Base-by-base conservation (phyloP, 192 early-diverging fungal species). In the Linnemannia exigua region DNA sequence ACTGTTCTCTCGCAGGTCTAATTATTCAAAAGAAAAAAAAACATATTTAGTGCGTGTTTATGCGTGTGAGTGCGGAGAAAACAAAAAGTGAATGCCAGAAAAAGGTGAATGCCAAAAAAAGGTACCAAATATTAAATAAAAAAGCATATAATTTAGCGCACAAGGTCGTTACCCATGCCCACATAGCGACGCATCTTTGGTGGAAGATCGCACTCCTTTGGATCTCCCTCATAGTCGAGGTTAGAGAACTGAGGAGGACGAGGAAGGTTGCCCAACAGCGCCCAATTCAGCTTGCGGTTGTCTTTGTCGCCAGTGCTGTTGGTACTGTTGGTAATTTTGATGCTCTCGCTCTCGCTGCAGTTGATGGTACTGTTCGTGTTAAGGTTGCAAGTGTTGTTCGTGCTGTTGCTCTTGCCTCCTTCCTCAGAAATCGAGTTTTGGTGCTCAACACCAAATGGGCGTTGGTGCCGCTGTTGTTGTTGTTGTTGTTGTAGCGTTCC, bases 1-100 rank as follows among this genome's bases (percentile, higher is more conserved):
- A 22, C 38, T 46, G 25, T 71, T 15, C 22, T 71, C 38, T 71
- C 70, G 19, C 41, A 71, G 46, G 70, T 71, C 70, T 71, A 31
- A 31, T 25, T 31, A 12, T 8, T 16, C 37, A 37, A 36, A 38
- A 31, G 19, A 36, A 38, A 38, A 16, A 69, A 71, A 71, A 50
- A 46, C 1, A 22, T 9, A 46, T 6, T 6, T 8, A 63, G 12
- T 63, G 25, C 31, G 58, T 28, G 58, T 33, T 28, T 14, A 28
- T 28, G 28, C 3, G 28, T 31, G 1, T 9, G 58, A 25, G 0
- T 54, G 12, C 3, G 28, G 48, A 50, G 48, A 50, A 50, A 50
- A 50, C 17, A 50, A 1, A 50, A 50, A 2, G 1, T 16, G 14
- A 4, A 17, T 50, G 3, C 11, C 2, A 9, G 9, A 22, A 58